Base-by-base conservation (phyloP, 768 basidiomycete genomes). In the Russula vinacea region DNA sequence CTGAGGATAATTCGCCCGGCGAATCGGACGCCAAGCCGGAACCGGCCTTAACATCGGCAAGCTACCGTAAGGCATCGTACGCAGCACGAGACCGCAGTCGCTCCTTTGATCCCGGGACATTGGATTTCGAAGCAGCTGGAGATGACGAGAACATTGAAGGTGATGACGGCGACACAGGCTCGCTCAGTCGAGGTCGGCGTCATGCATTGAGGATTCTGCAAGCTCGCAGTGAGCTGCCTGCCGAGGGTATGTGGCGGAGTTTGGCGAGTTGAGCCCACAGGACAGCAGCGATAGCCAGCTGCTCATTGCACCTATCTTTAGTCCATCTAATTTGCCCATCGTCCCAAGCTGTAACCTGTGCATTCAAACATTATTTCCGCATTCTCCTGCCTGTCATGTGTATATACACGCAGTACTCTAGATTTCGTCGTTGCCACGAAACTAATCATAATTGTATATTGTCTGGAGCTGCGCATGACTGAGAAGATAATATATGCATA, bases 201-300 rank as follows among this genome's bases (percentile, higher is more conserved):
- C 82, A 78, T 52, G 89, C 90, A 2, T 71, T 86, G 66, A 84
- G 79, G 75, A 92, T 92, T 56, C 75, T 92, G 56, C 81, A 90
- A 71, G 83, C 83, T 24, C 81, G 88, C 55, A 87, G 83, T 67
- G 80, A 83, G 73, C 67, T 91, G 29, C 90, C 90, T 2, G 81
- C 80, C 64, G 81, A 80, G 62, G 86, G 89, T 42, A 90, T 91
- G 89, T 92, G 89, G 89, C 80, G 88, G 70, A 92, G 90, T 77
- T 76, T 92, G 70, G 89, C 85, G 24, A 64, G 57, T 44, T 80
- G 64, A 29, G 52, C 33, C 13, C 7, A 2, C 44, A 10, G 24
- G 24, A 17, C 4, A 33, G 45, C 7, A 1, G 32, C 62, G 54
- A 70, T 58, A 60, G 58, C 60, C 67, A 54, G 40, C 55, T 22